Conservation (phyloP, 176 grass and related monocot genomes). For the Sorghum bicolor region Sorghum_bicolor_NCBIv3 NC_012871.2:60093001-60093500, state of each 20-base stretch:
- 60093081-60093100: conserved; percentile 29
- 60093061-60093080: conserved; percentile 21
- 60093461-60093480: background rate
- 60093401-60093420: conserved; percentile 33
- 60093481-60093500: conserved; percentile 24
- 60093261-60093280: conserved; percentile 15
- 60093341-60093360: conserved; percentile 25
- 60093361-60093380: conserved; percentile 3
- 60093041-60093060: background rate
- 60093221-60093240: background rate
- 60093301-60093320: conserved; percentile 38
- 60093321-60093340: conserved; percentile 32
- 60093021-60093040: background rate
- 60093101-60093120: conserved; percentile 14
- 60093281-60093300: conserved; percentile 40
- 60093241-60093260: conserved; percentile 13
- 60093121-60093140: conserved; percentile 53
- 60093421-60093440: background rate
- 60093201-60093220: background rate
- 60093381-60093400: conserved; percentile 22
- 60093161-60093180: conserved; percentile 23
- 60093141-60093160: conserved; percentile 4
- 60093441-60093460: conserved; percentile 15
- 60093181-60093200: background rate
- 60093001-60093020: conserved; percentile 32